Conservation (phyloP, 495 filamentous ascomycete species). For the Wilcoxina mikolae region DNA sequence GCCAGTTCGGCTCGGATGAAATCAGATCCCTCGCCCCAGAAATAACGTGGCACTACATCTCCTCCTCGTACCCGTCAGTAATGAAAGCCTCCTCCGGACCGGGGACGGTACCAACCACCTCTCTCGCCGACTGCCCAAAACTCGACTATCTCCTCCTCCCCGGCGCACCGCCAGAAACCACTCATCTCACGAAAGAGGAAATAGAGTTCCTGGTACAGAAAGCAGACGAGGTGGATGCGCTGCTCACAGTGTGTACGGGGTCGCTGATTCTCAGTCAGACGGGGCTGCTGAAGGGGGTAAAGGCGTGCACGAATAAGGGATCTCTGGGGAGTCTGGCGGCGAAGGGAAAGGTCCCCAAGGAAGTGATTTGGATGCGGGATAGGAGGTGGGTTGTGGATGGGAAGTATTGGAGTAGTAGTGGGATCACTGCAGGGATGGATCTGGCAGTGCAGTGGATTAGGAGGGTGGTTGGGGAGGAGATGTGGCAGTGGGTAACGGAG, state of each 20-base stretch:
- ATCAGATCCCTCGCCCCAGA: conserved; percentile 5
- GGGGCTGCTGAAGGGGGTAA: conserved; percentile 35
- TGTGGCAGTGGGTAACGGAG: conserved; percentile 13
- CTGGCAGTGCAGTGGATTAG: conserved; percentile 26
- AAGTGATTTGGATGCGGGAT: conserved; percentile 27
- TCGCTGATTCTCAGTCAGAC: conserved; percentile 31
- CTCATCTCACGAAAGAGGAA: background rate
- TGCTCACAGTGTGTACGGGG: conserved; percentile 40
- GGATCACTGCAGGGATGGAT: conserved; percentile 27
- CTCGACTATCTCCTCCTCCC: conserved; percentile 15
- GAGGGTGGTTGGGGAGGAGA: conserved; percentile 17
- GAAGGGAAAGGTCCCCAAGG: conserved; percentile 1
- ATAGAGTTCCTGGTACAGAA: conserved; percentile 8
- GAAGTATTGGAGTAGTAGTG: conserved; percentile 28
- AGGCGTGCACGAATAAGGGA: conserved; percentile 33
- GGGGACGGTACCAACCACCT: conserved; percentile 11
- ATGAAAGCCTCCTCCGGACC: conserved; percentile 5
- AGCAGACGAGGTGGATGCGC: conserved; percentile 11
- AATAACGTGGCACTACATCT: conserved; percentile 14
- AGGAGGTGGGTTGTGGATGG: conserved; percentile 43
- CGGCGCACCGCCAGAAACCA: conserved; percentile 2
- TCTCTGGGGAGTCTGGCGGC: conserved; percentile 7
- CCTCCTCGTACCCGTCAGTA: background rate
- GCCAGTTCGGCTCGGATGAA: background rate
- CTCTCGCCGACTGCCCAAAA: conserved; percentile 8